Evolutionary conservation across 805 yeast genomes (phyloP).

Genomic region (Candida nitratophila): DNA sequence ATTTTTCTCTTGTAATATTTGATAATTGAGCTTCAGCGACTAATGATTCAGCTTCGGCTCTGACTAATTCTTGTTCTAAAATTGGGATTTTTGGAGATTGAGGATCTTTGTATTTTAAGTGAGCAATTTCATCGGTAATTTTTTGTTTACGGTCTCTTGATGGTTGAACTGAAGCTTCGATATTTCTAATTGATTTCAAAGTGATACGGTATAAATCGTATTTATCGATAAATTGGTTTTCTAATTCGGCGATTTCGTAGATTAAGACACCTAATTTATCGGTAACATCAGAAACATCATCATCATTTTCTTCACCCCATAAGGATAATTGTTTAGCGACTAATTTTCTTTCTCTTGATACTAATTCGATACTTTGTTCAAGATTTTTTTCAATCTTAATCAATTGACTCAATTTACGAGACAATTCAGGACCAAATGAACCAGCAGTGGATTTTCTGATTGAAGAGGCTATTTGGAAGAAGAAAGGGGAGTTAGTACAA

Average conservation of each 20-base stretch:
- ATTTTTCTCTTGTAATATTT: constrained; percentile 95
- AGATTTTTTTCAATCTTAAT: constrained; percentile 96
- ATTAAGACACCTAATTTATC: constrained; percentile 95
- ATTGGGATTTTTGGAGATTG: constrained; percentile 93
- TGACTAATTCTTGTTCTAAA: constrained; percentile 95
- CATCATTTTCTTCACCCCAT: constrained; percentile 98
- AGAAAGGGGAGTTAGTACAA: not conserved
- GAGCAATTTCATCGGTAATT: constrained; percentile 95
- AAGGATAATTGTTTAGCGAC: constrained; percentile 95
- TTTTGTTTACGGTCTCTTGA: constrained; percentile 97
- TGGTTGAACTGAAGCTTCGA: constrained; percentile 97
- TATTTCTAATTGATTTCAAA: constrained; percentile 88
- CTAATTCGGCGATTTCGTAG: constrained; percentile 95
- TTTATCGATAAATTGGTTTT: constrained; percentile 96
- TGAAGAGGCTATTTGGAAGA: constrained; percentile 34
- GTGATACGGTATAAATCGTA: constrained; percentile 98
- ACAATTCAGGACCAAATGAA: constrained; percentile 87
- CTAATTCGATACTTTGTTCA: constrained; percentile 88
- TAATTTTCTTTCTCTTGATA: constrained; percentile 88
- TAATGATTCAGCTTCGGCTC: constrained; percentile 98
- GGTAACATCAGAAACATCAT: constrained; percentile 93
- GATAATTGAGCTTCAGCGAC: constrained; percentile 99
- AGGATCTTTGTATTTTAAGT: constrained; percentile 97
- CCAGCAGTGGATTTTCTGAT: constrained; percentile 86
- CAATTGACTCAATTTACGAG: constrained; percentile 84